phyloP scores from a whole-genome alignment of 2,329 filamentous ascomycete species.

The Emericellopsis atlantica region DNA sequence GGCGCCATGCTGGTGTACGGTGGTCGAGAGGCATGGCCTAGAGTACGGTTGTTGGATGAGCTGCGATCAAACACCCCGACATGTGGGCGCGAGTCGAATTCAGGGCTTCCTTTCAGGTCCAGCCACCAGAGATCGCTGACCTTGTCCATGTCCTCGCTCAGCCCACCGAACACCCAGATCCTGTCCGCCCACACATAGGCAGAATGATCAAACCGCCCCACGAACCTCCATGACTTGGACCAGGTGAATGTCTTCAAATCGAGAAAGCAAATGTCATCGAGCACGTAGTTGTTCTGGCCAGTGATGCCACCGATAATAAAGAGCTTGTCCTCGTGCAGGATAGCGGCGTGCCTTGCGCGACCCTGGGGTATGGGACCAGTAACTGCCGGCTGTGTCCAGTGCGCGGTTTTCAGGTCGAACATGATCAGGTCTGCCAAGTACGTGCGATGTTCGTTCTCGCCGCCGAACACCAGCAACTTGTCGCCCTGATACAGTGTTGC shows the following conservation, averaged over 20 bases:
- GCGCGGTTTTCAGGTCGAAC: constrained; percentile 85
- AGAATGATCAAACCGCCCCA: constrained; percentile 87
- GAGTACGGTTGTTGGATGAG: constrained; percentile 26
- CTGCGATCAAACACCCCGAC: constrained; percentile 38
- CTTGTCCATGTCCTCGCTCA: constrained; percentile 95
- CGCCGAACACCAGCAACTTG: constrained; percentile 94
- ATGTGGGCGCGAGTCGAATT: constrained; percentile 60
- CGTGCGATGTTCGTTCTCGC: constrained; percentile 93
- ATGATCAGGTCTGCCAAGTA: constrained; percentile 94
- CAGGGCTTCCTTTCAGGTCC: constrained; percentile 81
- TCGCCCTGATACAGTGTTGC: constrained; percentile 87
- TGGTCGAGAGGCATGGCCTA: constrained; percentile 23
- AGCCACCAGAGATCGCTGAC: constrained; percentile 96
- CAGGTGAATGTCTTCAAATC: constrained; percentile 96
- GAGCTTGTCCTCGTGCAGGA: constrained; percentile 90
- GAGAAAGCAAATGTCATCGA: constrained; percentile 93
- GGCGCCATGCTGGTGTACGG: constrained; percentile 36
- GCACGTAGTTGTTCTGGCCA: constrained; percentile 78
- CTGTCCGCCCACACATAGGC: constrained; percentile 86
- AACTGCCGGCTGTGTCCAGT: constrained; percentile 89
- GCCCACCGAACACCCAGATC: constrained; percentile 91
- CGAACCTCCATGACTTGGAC: constrained; percentile 93
- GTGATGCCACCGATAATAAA: constrained; percentile 96
- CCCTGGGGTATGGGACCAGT: constrained; percentile 78
- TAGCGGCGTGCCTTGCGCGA: constrained; percentile 82